Evolutionary conservation across 2,329 filamentous ascomycete genomes (phyloP).

Genomic region (Didymella lethalis): DNA sequence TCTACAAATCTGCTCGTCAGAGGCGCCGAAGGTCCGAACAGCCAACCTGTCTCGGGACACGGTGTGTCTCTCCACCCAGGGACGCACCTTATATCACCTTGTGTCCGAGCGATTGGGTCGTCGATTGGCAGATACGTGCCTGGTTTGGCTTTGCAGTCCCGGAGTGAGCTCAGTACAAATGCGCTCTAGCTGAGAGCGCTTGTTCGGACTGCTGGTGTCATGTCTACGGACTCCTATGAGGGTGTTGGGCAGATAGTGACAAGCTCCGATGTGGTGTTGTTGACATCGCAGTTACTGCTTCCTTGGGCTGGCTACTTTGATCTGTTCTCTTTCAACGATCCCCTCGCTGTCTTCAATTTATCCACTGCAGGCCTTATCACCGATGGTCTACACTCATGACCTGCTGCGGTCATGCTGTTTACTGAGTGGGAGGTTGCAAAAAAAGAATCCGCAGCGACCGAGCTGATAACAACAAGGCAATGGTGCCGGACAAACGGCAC

Average conservation of each 20-base stretch:
- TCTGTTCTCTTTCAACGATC: neutral
- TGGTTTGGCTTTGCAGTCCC: neutral
- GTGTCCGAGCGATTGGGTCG: neutral
- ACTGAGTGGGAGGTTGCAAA: neutral
- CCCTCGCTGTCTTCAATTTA: neutral
- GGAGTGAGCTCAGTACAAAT: neutral
- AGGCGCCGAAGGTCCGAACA: too few relatives aligned
- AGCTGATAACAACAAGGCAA: neutral
- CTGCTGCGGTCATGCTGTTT: neutral
- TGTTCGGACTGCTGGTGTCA: neutral
- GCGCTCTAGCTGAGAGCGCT: neutral
- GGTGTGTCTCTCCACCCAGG: too few relatives aligned
- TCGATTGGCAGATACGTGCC: neutral
- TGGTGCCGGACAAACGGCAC: neutral
- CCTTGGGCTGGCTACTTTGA: neutral
- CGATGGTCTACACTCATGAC: neutral
- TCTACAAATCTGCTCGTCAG: too few relatives aligned
- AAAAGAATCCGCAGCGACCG: neutral
- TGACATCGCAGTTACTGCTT: neutral
- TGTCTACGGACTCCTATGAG: neutral
- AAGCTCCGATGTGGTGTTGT: neutral
- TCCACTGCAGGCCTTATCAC: neutral
- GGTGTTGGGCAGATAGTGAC: neutral
- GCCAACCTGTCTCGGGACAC: too few relatives aligned
- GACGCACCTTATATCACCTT: too few relatives aligned